phyloP scores from a whole-genome alignment of 2,329 filamentous ascomycete species.

The Epichloe amarillans region DNA sequence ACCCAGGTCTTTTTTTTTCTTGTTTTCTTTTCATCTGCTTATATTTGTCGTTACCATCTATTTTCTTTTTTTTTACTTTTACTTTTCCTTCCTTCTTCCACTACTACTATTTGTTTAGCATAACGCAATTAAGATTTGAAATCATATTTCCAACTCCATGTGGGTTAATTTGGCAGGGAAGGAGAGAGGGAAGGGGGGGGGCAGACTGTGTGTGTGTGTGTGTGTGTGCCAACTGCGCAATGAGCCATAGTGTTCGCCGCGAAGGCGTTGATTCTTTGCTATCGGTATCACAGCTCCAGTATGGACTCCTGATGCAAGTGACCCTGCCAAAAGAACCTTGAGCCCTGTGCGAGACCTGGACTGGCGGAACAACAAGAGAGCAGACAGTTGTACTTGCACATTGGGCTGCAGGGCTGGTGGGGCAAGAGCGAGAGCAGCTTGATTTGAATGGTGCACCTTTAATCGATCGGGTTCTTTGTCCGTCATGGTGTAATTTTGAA shows the following conservation, averaged over 20 bases:
- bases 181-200: not conserved
- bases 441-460: not conserved
- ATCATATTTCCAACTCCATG: not conserved
- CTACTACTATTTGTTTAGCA: not conserved
- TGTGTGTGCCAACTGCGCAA: not conserved
- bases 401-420: not conserved
- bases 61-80: not conserved
- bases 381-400: not conserved
- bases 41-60: not conserved
- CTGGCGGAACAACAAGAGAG: too few relatives aligned
- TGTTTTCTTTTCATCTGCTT: not conserved
- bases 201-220: not conserved
- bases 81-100: not conserved
- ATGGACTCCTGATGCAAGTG: too few relatives aligned
- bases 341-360: too few relatives aligned
- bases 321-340: too few relatives aligned
- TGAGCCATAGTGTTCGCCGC: not conserved
- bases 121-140: not conserved
- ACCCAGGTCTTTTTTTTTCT: conserved; percentile 1
- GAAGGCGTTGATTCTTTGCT: not conserved
- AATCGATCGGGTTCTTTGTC: not conserved
- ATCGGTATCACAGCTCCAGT: too few relatives aligned
- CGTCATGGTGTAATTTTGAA: not conserved
- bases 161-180: not conserved
- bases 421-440: not conserved